Base-by-base conservation (phyloP, 495 filamentous ascomycete species). In the Aspergillus nidulans region DNA sequence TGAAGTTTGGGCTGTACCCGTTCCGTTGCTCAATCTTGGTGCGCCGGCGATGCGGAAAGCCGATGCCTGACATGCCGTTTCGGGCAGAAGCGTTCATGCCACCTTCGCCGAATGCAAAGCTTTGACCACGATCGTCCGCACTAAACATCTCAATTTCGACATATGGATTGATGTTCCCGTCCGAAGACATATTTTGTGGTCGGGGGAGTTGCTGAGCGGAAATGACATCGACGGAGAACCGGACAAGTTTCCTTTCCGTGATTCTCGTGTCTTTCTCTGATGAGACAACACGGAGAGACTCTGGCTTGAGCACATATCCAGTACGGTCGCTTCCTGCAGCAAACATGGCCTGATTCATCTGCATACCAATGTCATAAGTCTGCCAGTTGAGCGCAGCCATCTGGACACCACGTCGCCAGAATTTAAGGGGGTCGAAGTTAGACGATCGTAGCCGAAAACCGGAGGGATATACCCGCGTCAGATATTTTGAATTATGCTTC, bases 351-450 rank as follows among this genome's bases (percentile, higher is more conserved):
- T 92, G 89, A 61, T 97, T 97, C 66, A 97, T 76, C 67, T 97
- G 91, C 85, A 95, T 91, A 15, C 89, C 88, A 25, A 91, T 78
- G 61, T 97, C 94, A 62, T 94, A 97, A 0, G 92, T 98, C 69
- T 98, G 94, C 94, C 94, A 98, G 69, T 98, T 98, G 57, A 96
- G 77, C 1, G 94, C 94, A 3, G 85, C 90, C 92, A 97, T 96
- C 68, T 97, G 92, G 9, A 96, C 94, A 26, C 94, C 94, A 48
- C 89, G 88, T 42, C 94, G 83, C 94, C 94, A 98, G 69, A 90
- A 94, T 52, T 85, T 83, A 51, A 91, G 78, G 0, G 94, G 94
- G 62, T 97, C 89, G 61, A 96, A 96, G 69, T 98, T 98, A 52
- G 85, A 85, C 6, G 94, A 97, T 30, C 79, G 79, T 32, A 96